Evolutionary conservation across 2,329 filamentous ascomycete genomes (phyloP).

Genomic region (Parastagonospora nodorum): DNA sequence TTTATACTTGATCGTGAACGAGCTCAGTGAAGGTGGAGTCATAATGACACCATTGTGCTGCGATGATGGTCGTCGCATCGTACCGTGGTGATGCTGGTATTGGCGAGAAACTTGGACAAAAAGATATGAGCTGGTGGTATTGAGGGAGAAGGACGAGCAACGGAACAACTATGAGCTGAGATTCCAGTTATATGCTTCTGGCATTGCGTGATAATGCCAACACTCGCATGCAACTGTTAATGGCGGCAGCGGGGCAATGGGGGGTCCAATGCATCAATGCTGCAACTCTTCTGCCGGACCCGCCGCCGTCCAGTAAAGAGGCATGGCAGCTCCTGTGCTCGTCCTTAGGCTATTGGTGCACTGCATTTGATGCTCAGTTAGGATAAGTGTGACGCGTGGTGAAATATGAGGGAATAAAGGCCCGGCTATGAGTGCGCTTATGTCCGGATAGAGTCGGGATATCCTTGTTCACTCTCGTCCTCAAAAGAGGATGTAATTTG

Average conservation of each 20-base stretch:
- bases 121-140: neutral
- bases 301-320: too few relatives aligned
- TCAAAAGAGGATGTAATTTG: too few relatives aligned
- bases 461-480: too few relatives aligned
- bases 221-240: conserved; percentile 9
- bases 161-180: neutral
- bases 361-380: too few relatives aligned
- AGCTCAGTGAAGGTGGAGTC: conserved; percentile 2
- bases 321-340: too few relatives aligned
- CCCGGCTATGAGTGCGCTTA: too few relatives aligned
- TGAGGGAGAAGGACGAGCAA: neutral
- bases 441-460: too few relatives aligned
- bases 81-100: conserved; percentile 9
- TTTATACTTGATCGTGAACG: conserved; percentile 15
- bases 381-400: too few relatives aligned
- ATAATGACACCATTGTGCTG: conserved; percentile 7
- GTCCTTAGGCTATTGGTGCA: too few relatives aligned
- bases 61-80: conserved; percentile 20
- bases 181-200: conserved; percentile 2
- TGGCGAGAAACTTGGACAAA: neutral
- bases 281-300: too few relatives aligned
- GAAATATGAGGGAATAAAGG: too few relatives aligned
- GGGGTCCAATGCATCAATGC: conserved; percentile 5
- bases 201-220: neutral
- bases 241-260: conserved; percentile 17